Conservation (phyloP, 2,329 filamentous ascomycete genomes). For the Macrophomina tecta region DNA sequence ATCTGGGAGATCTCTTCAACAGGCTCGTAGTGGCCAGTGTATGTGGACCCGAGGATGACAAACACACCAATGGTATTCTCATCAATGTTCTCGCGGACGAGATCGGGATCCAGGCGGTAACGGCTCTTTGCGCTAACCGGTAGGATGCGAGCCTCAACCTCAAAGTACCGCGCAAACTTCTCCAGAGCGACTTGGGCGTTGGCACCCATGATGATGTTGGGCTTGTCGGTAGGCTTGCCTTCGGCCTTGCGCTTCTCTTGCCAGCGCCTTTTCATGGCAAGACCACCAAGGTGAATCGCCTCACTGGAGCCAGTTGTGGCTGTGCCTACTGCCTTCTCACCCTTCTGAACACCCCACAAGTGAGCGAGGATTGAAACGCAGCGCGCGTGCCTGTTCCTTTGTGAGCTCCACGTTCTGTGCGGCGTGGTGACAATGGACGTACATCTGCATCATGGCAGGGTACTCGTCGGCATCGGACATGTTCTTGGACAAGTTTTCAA, state of each 20-base stretch:
- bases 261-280: slow-evolving; percentile 79
- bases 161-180: slow-evolving; percentile 77
- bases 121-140: slow-evolving; percentile 67
- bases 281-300: slow-evolving; percentile 71
- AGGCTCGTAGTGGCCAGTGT: slow-evolving; percentile 76
- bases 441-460: slow-evolving; percentile 46
- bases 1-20: slow-evolving; percentile 71
- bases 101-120: slow-evolving; percentile 67
- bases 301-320: slow-evolving; percentile 75
- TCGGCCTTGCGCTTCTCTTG: slow-evolving; percentile 65
- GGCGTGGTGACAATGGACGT: slow-evolving; percentile 52
- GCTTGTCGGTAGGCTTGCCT: slow-evolving; percentile 67
- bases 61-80: slow-evolving; percentile 81
- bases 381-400: slow-evolving; percentile 62
- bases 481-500: slow-evolving; percentile 73
- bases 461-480: slow-evolving; percentile 68
- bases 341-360: slow-evolving; percentile 67
- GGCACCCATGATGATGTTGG: slow-evolving; percentile 77
- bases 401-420: slow-evolving; percentile 18
- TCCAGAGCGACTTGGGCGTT: slow-evolving; percentile 76
- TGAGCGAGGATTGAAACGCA: slow-evolving; percentile 73
- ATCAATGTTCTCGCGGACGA: slow-evolving; percentile 71
- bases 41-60: slow-evolving; percentile 73
- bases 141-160: slow-evolving; percentile 70
- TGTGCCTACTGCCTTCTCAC: slow-evolving; percentile 69